These are phyloP conservation scores for Tolypocladium cylindrosporum DNA, from an alignment of 2,329 filamentous ascomycete genomes.

Conservation along the genomic window DNA sequence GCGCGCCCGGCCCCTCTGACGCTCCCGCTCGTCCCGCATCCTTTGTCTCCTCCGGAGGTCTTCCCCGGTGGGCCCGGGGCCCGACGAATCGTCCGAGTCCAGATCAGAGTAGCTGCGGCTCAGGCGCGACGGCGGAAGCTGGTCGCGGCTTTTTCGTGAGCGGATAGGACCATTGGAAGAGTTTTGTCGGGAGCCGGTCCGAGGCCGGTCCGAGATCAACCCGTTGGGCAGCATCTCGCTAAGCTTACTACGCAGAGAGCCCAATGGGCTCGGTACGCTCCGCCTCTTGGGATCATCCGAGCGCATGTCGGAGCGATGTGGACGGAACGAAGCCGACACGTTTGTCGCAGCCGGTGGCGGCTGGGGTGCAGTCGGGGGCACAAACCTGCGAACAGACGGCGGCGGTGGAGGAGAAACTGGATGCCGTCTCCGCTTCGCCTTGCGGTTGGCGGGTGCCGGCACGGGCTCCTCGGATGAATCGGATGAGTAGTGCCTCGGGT, in stretches of 20 bases:
- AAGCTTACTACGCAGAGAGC: constrained; percentile 31
- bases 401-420: constrained; percentile 17
- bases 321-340: constrained; percentile 15
- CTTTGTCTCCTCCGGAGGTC: constrained; percentile 15
- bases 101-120: constrained; percentile 31
- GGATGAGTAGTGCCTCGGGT: constrained; percentile 33
- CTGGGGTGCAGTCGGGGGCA: constrained; percentile 16
- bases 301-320: constrained; percentile 23
- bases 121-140: constrained; percentile 28
- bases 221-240: constrained; percentile 33
- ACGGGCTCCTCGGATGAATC: constrained; percentile 29
- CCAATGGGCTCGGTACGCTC: constrained; percentile 25
- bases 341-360: constrained; percentile 15
- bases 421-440: constrained; percentile 15
- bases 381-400: constrained; percentile 22
- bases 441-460: constrained; percentile 10
- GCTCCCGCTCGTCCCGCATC: constrained; percentile 16
- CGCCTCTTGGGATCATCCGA: constrained; percentile 26
- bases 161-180: constrained; percentile 20
- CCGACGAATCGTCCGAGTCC: constrained; percentile 25
- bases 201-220: constrained; percentile 21
- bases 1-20: constrained; percentile 20
- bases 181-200: constrained; percentile 23
- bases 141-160: constrained; percentile 28
- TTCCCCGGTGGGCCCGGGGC: constrained; percentile 21